Percentiles rank a stretch among this genome's conserved stretches.
These are phyloP conservation scores for Moricandia moricandioides DNA, from an alignment of 345 rosid species.

Conservation along the genomic window DNA sequence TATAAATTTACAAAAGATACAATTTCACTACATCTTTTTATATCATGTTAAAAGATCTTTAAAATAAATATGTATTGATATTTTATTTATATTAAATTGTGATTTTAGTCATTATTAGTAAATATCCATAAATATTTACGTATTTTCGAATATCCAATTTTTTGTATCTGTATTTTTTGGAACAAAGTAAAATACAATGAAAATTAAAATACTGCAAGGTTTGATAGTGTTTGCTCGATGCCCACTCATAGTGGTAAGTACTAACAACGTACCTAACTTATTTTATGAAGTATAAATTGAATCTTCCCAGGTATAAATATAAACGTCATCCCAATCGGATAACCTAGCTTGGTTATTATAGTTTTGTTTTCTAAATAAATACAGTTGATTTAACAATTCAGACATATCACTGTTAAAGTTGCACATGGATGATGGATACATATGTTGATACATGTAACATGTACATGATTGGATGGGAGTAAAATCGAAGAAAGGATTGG, in stretches of 20 bases:
- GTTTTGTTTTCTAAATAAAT: background rate
- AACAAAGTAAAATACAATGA: too few relatives aligned
- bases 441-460: background rate
- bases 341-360: background rate
- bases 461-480: background rate
- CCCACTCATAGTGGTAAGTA: background rate
- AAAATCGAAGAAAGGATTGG: background rate
- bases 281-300: background rate
- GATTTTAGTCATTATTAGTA: too few relatives aligned
- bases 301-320: background rate
- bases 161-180: too few relatives aligned
- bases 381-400: background rate
- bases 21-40: too few relatives aligned
- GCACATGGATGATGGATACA: background rate
- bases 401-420: background rate
- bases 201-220: too few relatives aligned
- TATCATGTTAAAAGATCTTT: too few relatives aligned
- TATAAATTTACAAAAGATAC: too few relatives aligned
- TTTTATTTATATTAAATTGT: too few relatives aligned
- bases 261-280: background rate
- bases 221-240: too few relatives aligned
- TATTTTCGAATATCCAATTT: too few relatives aligned
- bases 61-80: too few relatives aligned
- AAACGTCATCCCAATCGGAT: background rate
- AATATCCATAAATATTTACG: too few relatives aligned